These are phyloP conservation scores for Fraxinus baroniana DNA, from an alignment of 305 asterid genomes.

Conservation along the genomic window DNA sequence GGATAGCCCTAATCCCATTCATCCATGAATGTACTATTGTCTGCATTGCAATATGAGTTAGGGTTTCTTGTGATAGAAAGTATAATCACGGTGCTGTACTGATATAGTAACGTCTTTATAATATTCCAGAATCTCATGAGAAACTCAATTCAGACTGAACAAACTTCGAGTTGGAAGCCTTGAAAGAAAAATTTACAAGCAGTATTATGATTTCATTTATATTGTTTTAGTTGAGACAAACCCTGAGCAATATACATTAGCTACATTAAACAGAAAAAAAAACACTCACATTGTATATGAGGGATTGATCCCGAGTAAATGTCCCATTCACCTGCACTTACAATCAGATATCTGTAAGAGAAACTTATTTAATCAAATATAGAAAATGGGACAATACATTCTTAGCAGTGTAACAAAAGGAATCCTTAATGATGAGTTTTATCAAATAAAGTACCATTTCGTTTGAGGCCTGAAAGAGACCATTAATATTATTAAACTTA, in stretches of 20 bases:
- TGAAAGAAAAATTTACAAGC: constrained; percentile 6
- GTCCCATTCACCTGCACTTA: constrained; percentile 89
- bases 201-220: not conserved
- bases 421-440: constrained; percentile 21
- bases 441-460: constrained; percentile 18
- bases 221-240: not conserved
- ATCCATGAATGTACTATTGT: constrained; percentile 2
- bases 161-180: constrained; percentile 12
- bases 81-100: not conserved
- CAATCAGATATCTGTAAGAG: constrained; percentile 27
- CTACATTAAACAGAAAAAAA: not conserved
- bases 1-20: not conserved
- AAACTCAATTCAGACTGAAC: not conserved
- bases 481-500: not conserved
- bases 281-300: constrained; percentile 72
- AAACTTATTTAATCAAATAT: not conserved
- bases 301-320: constrained; percentile 70
- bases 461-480: constrained; percentile 10
- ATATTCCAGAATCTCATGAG: not conserved
- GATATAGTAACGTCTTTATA: constrained; percentile 1
- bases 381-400: not conserved
- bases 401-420: not conserved
- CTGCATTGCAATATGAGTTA: not conserved
- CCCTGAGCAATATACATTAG: not conserved
- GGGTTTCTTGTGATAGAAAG: not conserved